Evolutionary conservation across 2,329 filamentous ascomycete genomes (phyloP).

Genomic region (Biscogniauxia sp.): DNA sequence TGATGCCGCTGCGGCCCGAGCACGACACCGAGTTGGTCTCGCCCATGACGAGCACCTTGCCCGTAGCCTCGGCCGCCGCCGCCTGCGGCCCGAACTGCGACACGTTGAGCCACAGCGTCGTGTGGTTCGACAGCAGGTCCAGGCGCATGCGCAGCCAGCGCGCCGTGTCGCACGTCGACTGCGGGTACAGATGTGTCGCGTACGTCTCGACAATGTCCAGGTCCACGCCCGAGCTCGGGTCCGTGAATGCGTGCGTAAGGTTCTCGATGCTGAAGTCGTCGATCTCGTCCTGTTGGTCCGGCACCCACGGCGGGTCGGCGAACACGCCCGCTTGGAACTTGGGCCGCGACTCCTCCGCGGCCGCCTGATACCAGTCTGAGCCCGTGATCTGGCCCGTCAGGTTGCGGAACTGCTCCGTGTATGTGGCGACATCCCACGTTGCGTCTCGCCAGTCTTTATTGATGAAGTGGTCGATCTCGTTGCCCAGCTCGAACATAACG

Average conservation of each 20-base stretch:
- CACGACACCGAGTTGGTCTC: slow-evolving; percentile 46
- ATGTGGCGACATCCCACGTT: slow-evolving; percentile 30
- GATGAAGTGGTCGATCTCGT: slow-evolving; percentile 38
- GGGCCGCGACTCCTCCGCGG: slow-evolving; percentile 15
- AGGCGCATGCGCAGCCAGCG: slow-evolving; percentile 34
- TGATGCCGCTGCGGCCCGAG: slow-evolving; percentile 39
- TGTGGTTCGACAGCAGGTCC: slow-evolving; percentile 34
- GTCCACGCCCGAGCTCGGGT: slow-evolving; percentile 26
- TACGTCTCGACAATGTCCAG: slow-evolving; percentile 34
- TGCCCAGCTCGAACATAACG: slow-evolving; percentile 34
- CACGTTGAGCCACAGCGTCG: slow-evolving; percentile 35
- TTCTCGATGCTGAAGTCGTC: slow-evolving; percentile 37
- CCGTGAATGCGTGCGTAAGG: slow-evolving; percentile 25
- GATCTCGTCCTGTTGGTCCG: slow-evolving; percentile 36
- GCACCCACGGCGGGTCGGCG: slow-evolving; percentile 35
- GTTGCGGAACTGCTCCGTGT: slow-evolving; percentile 33
- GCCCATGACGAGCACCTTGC: slow-evolving; percentile 42
- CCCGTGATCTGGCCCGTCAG: slow-evolving; percentile 30
- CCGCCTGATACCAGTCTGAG: slow-evolving; percentile 29
- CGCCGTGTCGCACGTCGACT: slow-evolving; percentile 34
- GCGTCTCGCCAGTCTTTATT: slow-evolving; percentile 33
- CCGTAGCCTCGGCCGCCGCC: slow-evolving; percentile 32
- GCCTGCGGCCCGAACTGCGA: slow-evolving; percentile 34
- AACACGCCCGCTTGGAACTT: slow-evolving; percentile 35
- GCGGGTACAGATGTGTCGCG: slow-evolving; percentile 36